These are phyloP conservation scores for Funneliformis mosseae DNA, from an alignment of 192 early-diverging fungal species.

Conservation along the genomic window DNA sequence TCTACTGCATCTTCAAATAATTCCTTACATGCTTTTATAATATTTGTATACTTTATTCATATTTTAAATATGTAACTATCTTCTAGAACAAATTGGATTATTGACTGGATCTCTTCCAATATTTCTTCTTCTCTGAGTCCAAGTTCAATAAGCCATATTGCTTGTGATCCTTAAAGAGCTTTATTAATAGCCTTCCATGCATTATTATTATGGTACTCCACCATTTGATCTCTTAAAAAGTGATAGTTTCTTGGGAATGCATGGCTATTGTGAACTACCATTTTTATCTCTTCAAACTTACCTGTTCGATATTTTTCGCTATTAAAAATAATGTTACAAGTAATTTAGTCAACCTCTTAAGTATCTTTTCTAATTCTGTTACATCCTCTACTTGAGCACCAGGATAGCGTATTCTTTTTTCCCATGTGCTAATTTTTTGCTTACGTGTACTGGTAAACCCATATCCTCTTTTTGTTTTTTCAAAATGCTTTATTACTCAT, in stretches of 20 bases:
- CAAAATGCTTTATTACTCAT: too few species aligned
- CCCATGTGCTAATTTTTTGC: slow-evolving; percentile 13
- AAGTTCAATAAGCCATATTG: slow-evolving; percentile 26
- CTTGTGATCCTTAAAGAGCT: slow-evolving; percentile 28
- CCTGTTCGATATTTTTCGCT: slow-evolving; percentile 19
- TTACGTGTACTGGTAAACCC: slow-evolving; percentile 9
- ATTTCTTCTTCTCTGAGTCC: not conserved
- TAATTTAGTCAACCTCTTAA: slow-evolving; percentile 13
- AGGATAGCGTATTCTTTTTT: slow-evolving; percentile 5
- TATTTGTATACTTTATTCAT: slow-evolving; percentile 21
- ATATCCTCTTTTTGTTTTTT: slow-evolving; percentile 16
- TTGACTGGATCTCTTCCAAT: slow-evolving; percentile 9
- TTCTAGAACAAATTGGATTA: slow-evolving; percentile 24
- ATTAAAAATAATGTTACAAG: slow-evolving; percentile 15
- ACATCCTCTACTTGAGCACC: slow-evolving; percentile 14
- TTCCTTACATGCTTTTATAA: slow-evolving; percentile 29
- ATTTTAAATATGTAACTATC: slow-evolving; percentile 20
- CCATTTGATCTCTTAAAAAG: slow-evolving; percentile 24
- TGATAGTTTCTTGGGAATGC: slow-evolving; percentile 12
- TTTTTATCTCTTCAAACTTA: too few species aligned
- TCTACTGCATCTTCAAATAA: slow-evolving; percentile 20
- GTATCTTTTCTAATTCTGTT: slow-evolving; percentile 30
- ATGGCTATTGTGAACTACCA: slow-evolving; percentile 6
- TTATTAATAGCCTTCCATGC: slow-evolving; percentile 18
- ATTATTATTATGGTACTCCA: slow-evolving; percentile 16